Conservation (phyloP, 306 rosid species). For the Vigna mungo region DNA sequence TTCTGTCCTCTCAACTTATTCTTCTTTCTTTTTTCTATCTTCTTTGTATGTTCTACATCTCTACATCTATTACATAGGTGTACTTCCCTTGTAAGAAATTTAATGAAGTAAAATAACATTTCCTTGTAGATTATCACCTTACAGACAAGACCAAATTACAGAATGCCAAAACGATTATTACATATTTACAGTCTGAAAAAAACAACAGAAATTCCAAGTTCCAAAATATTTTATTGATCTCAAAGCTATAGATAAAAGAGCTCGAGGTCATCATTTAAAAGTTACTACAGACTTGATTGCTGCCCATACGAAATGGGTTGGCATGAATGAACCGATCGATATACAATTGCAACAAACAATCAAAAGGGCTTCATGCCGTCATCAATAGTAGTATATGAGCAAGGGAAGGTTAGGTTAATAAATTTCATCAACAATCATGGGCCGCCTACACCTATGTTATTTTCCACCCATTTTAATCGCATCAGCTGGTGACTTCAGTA, state of each 20-base stretch:
- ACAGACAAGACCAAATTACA: neutral
- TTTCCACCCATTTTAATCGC: constrained; percentile 60
- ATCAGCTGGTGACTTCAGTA: constrained; percentile 78
- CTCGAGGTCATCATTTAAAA: constrained; percentile 31
- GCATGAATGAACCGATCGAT: constrained; percentile 40
- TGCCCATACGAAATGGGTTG: constrained; percentile 45
- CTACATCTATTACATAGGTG: too few species aligned
- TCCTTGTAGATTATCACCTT: too few species aligned
- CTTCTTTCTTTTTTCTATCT: too few species aligned
- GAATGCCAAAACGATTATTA: constrained; percentile 5
- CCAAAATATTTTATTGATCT: constrained; percentile 35
- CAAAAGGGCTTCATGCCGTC: constrained; percentile 41
- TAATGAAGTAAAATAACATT: too few species aligned
- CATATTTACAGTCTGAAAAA: neutral
- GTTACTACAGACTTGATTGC: constrained; percentile 32
- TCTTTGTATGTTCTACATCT: too few species aligned
- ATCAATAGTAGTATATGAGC: constrained; percentile 45
- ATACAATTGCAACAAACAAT: constrained; percentile 49
- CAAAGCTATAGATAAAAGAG: constrained; percentile 41
- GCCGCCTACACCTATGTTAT: constrained; percentile 11
- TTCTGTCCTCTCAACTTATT: too few species aligned
- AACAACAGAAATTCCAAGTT: constrained; percentile 17
- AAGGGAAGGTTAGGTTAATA: constrained; percentile 36
- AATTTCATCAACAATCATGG: constrained; percentile 25
- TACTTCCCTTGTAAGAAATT: too few species aligned